These are phyloP conservation scores for Alternaria gansuensis DNA, from an alignment of 2,329 filamentous ascomycete genomes.

Conservation along the genomic window DNA sequence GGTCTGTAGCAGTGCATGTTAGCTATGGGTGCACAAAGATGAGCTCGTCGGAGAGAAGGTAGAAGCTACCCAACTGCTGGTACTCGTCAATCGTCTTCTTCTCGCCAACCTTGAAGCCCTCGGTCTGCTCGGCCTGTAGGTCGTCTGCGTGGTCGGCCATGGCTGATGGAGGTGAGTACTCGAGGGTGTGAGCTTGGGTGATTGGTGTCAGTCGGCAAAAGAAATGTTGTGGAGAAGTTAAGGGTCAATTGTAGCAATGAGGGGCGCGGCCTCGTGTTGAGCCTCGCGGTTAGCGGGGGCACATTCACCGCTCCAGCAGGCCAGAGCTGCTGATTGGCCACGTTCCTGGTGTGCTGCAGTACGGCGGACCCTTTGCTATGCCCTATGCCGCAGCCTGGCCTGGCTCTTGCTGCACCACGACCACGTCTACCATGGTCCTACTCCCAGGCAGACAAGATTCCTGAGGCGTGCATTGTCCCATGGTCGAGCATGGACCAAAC, in stretches of 20 bases:
- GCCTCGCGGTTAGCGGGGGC: constrained; percentile 37
- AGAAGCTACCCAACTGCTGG: constrained; percentile 82
- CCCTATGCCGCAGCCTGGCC: constrained; percentile 16
- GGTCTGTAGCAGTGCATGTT: constrained; percentile 57
- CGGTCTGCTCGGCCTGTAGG: constrained; percentile 83
- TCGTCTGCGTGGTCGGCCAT: constrained; percentile 71
- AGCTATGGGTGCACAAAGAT: constrained; percentile 6
- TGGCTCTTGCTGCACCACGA: constrained; percentile 21
- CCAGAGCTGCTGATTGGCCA: constrained; percentile 22
- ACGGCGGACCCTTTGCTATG: constrained; percentile 17
- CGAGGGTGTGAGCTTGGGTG: constrained; percentile 2
- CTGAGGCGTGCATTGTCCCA: constrained; percentile 16
- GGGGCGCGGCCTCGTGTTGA: constrained; percentile 28
- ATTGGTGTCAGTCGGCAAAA: constrained; percentile 15
- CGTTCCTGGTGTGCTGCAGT: constrained; percentile 32
- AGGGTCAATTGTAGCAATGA: constrained; percentile 24
- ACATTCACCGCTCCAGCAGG: constrained; percentile 36
- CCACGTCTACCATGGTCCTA: neutral
- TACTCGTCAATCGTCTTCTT: constrained; percentile 98
- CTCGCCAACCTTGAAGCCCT: constrained; percentile 98
- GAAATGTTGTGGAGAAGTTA: constrained; percentile 21
- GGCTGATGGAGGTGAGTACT: constrained; percentile 21
- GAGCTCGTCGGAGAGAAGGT: neutral
- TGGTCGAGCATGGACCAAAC: constrained; percentile 13
- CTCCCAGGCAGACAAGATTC: neutral